Conservation (phyloP, 768 basidiomycete genomes). For the Melanogaster broomeanus region DNA sequence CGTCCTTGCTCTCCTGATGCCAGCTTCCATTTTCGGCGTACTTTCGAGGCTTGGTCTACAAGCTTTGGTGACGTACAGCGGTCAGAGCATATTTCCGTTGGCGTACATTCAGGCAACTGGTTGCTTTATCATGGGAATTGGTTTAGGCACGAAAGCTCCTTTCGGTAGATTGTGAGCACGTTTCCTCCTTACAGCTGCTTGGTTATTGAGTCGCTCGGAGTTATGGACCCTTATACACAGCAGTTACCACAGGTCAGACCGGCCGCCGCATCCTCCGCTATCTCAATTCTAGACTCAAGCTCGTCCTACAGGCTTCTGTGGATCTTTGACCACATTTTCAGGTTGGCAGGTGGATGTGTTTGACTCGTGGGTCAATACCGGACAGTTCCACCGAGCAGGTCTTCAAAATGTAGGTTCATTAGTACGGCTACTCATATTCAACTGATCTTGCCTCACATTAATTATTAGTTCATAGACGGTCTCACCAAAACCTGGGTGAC, state of each 20-base stretch:
- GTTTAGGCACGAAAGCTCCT: conserved; percentile 66
- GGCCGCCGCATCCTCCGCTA: background rate
- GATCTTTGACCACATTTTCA: conserved; percentile 95
- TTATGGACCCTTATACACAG: conserved; percentile 87
- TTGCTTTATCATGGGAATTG: conserved; percentile 90
- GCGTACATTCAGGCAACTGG: conserved; percentile 87
- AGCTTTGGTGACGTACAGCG: conserved; percentile 74
- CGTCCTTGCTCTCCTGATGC: conserved; percentile 71
- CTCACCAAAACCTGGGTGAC: conserved; percentile 80
- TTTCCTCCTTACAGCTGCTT: conserved; percentile 6
- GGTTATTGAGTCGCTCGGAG: conserved; percentile 40
- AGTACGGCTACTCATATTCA: background rate
- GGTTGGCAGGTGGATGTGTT: conserved; percentile 93
- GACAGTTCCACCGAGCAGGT: conserved; percentile 55
- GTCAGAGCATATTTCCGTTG: conserved; percentile 75
- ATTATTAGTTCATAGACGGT: conserved; percentile 80
- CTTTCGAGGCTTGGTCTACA: conserved; percentile 79
- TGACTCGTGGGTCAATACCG: conserved; percentile 76
- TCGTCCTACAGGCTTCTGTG: conserved; percentile 74
- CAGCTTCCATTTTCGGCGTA: conserved; percentile 83
- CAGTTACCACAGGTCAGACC: conserved; percentile 75
- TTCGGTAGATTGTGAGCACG: conserved; percentile 71
- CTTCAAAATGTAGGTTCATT: conserved; percentile 64
- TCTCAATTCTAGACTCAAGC: background rate
- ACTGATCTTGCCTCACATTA: conserved; percentile 4